Evolutionary conservation across 106 monocot species (phyloP), one percentile per base, ranked within the genome.

Genomic region (Phalaenopsis equestris): DNA sequence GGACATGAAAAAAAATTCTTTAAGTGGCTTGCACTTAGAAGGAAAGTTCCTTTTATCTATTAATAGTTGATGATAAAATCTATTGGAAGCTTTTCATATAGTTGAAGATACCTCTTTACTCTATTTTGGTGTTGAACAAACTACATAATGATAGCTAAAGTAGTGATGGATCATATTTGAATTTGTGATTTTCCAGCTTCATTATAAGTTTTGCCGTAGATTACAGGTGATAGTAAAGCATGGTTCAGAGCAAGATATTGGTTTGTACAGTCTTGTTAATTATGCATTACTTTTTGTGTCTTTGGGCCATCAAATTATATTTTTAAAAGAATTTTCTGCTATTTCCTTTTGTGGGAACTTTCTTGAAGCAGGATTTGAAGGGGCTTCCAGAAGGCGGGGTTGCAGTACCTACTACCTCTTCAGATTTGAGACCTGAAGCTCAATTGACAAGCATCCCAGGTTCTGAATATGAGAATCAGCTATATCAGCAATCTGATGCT

Each of bases 341-440:
- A 39, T 55, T 78, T 21, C 57, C 39, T 8, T 3, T 56, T 36
- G 7, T 55, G 77, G 14, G n/a, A 21, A 41, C 21, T 75, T 18
- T 75, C 39, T 41, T 39, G 55, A 18, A 42, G 56, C 80, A 92
- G 92, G 92, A 92, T 56, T 77, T 92, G 65, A 79, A 78, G 65
- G 92, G 86, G 18, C 92, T 92, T 81, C 92, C 92, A 56, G 84
- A 78, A 81, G 49, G 86, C 30, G 72, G 83, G 58, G 84, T 89
- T 75, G 82, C 82, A 37, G 87, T 87, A 70, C 84, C 92, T 45
- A 65, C 77, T 79, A 68, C 58, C 78, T 76, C 86, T 68, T 67
- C 67, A 24, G 86, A 68, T 47, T 80, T 76, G 76, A 80, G 86
- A 19, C 67, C 87, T 78, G 86, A 92, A 81, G 84, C 74, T 79